Conservation (phyloP, 257 asterid genomes). For the Nemophila menziesii region DNA sequence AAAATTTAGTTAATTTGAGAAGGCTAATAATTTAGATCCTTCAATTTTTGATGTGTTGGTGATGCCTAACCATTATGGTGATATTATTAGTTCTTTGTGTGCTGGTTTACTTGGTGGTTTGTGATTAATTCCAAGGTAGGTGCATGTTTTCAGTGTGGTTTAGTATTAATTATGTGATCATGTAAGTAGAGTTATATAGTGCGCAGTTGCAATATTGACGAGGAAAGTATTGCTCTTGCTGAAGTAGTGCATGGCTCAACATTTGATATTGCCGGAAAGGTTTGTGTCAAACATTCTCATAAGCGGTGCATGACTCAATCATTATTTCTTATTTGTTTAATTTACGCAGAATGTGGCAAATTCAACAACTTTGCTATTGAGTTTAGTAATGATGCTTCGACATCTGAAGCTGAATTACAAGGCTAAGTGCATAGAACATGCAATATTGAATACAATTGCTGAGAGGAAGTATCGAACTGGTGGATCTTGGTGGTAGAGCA, state of each 20-base stretch:
- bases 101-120: slow-evolving; percentile 91
- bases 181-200: slow-evolving; percentile 3
- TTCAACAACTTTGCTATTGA: slow-evolving; percentile 85
- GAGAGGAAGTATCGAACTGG: slow-evolving; percentile 85
- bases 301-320: too few species aligned
- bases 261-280: slow-evolving; percentile 98
- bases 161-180: too few species aligned
- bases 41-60: slow-evolving; percentile 66
- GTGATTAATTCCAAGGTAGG: slow-evolving; percentile 93
- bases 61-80: slow-evolving; percentile 43
- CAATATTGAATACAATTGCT: slow-evolving; percentile 64
- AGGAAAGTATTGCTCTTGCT: slow-evolving; percentile 95
- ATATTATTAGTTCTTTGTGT: slow-evolving; percentile 72
- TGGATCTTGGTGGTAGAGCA: slow-evolving; percentile 84
- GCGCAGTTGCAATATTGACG: slow-evolving; percentile 76
- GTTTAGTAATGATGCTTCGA: slow-evolving; percentile 64
- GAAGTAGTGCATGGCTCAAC: slow-evolving; percentile 99
- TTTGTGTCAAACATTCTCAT: slow-evolving; percentile 13
- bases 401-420: slow-evolving; percentile 65
- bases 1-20: slow-evolving; percentile 4
- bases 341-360: slow-evolving; percentile 72
- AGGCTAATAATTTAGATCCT: slow-evolving; percentile 19
- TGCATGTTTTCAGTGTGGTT: too few species aligned
- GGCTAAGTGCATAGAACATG: slow-evolving; percentile 74
- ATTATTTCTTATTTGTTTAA: slow-evolving; percentile 9